Evolutionary conservation across 2,329 filamentous ascomycete genomes (phyloP).

Genomic region (Chaetomiaceae sp.): DNA sequence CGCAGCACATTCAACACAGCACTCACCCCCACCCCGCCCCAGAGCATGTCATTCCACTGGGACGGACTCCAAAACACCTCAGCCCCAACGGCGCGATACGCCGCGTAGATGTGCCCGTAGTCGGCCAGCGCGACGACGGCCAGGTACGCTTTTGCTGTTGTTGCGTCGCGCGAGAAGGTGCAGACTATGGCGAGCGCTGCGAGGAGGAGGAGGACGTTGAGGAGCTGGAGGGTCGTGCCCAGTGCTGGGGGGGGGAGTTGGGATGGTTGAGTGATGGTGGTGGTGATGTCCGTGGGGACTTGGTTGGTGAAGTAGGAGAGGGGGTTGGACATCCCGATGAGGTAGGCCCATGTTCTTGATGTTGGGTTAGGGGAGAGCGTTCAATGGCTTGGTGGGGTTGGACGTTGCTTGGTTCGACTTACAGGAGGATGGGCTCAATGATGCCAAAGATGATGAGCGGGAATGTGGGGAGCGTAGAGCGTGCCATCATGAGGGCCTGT

Average conservation of each 20-base stretch:
- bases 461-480: background rate
- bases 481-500: constrained; percentile 8
- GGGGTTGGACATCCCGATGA: constrained; percentile 25
- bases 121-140: constrained; percentile 31
- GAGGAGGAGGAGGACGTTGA: constrained; percentile 31
- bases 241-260: constrained; percentile 23
- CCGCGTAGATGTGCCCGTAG: constrained; percentile 33
- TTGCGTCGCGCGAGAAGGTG: constrained; percentile 28
- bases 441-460: constrained; percentile 9
- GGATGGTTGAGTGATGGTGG: background rate
- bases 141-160: constrained; percentile 27
- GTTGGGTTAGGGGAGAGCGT: too few species aligned
- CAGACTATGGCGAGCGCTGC: constrained; percentile 29
- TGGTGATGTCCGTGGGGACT: constrained; percentile 20
- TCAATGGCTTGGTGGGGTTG: too few species aligned
- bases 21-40: constrained; percentile 28
- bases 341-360: constrained; percentile 16
- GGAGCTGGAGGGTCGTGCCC: constrained; percentile 27
- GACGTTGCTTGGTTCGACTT: background rate
- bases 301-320: constrained; percentile 28
- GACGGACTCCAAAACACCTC: constrained; percentile 25
- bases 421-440: constrained; percentile 4
- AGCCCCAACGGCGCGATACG: constrained; percentile 28
- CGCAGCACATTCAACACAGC: constrained; percentile 28
- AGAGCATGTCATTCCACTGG: constrained; percentile 31